These are phyloP conservation scores for Ambrosia trifida DNA, from an alignment of 129 eudicot genomes.

Conservation along the genomic window DNA sequence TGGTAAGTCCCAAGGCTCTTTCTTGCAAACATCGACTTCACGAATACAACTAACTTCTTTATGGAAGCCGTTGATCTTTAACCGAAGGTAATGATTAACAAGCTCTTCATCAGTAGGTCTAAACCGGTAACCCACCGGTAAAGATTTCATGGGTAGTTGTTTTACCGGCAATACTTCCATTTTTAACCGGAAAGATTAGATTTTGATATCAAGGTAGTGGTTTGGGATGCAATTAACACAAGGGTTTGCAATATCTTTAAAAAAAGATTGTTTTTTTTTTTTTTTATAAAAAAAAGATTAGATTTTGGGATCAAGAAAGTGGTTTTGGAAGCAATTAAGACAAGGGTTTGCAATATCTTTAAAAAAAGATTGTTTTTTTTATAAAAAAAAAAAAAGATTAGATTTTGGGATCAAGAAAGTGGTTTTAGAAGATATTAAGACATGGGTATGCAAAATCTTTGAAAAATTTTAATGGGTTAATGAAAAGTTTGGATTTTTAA, in stretches of 20 bases:
- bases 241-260: neutral
- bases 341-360: neutral
- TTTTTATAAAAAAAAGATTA: no score
- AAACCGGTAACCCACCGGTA: conserved; percentile 84
- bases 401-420: no score
- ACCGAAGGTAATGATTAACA: conserved; percentile 65
- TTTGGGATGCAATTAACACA: neutral
- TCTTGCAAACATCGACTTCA: conserved; percentile 26
- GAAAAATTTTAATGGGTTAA: neutral
- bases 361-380: no score
- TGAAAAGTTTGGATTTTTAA: neutral
- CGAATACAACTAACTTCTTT: conserved; percentile 47
- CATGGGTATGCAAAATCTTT: no score
- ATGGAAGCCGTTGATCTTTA: conserved; percentile 67
- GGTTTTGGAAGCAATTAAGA: neutral
- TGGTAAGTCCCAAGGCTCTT: conserved; percentile 11
- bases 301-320: no score
- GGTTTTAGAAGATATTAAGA: no score
- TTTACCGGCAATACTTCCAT: conserved; percentile 2
- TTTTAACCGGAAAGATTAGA: neutral
- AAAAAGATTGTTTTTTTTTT: no score
- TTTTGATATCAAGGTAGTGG: neutral
- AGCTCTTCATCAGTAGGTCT: conserved; percentile 91
- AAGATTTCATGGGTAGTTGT: conserved; percentile 41
- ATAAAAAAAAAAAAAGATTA: no score